Evolutionary conservation across 208 protist species (phyloP).

Genomic region (Wallacemonas sp.): DNA sequence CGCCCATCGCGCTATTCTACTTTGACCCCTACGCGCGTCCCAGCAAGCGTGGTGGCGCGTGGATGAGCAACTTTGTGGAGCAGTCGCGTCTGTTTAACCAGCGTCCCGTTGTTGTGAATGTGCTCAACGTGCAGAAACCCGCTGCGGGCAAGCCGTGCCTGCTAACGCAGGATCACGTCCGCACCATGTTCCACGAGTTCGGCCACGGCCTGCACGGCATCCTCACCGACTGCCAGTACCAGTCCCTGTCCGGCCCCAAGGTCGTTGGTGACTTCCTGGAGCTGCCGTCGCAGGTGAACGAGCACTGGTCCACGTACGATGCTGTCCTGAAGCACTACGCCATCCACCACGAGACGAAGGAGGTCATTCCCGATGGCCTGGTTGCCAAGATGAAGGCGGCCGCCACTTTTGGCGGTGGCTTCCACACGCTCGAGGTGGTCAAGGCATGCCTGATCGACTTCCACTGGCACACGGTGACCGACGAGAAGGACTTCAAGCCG

Average conservation of each 20-base stretch:
- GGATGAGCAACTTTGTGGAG: slow-evolving; percentile 54
- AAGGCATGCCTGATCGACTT: slow-evolving; percentile 56
- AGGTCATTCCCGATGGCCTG: slow-evolving; percentile 46
- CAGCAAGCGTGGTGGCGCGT: slow-evolving; percentile 59
- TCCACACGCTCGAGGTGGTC: slow-evolving; percentile 60
- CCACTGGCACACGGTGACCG: slow-evolving; percentile 48
- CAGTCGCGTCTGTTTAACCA: slow-evolving; percentile 36
- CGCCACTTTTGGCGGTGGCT: slow-evolving; percentile 37
- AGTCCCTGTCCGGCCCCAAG: slow-evolving; percentile 49
- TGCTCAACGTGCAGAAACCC: slow-evolving; percentile 61
- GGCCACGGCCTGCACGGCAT: slow-evolving; percentile 79
- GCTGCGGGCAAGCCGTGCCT: slow-evolving; percentile 47
- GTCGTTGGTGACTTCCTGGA: slow-evolving; percentile 84
- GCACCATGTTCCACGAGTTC: slow-evolving; percentile 70
- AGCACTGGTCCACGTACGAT: slow-evolving; percentile 70
- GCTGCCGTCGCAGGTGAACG: slow-evolving; percentile 81
- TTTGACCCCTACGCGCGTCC: slow-evolving; percentile 50
- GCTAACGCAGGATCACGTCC: slow-evolving; percentile 57
- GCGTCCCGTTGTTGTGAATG: slow-evolving; percentile 46
- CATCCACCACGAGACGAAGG: slow-evolving; percentile 60
- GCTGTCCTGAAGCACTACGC: slow-evolving; percentile 58
- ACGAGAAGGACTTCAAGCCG: slow-evolving; percentile 28
- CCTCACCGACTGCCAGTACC: slow-evolving; percentile 42
- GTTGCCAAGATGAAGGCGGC: slow-evolving; percentile 48
- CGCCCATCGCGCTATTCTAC: slow-evolving; percentile 45